Conservation (phyloP, 2,329 filamentous ascomycete species). For the Aspergillus ochraceoroseus region DNA sequence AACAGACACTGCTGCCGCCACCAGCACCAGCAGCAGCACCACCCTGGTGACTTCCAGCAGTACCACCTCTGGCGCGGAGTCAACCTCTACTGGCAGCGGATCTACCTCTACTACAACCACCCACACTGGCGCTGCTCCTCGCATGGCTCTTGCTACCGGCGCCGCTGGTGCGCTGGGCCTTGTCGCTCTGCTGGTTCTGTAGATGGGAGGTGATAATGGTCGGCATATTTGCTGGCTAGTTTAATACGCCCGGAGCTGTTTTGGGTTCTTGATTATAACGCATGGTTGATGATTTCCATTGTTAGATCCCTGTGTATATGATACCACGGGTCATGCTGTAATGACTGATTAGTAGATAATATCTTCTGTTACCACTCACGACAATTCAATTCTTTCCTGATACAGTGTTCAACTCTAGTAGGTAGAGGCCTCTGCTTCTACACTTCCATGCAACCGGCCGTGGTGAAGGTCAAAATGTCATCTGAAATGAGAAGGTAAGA, state of each 20-base stretch:
- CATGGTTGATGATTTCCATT: constrained; percentile 18
- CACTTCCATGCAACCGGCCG: too few species aligned
- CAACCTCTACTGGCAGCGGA: constrained; percentile 11
- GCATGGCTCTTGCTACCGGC: constrained; percentile 30
- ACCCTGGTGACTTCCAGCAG: constrained; percentile 9
- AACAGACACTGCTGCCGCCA: constrained; percentile 4
- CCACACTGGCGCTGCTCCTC: constrained; percentile 26
- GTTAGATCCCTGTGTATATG: constrained; percentile 19
- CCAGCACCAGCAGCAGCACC: constrained; percentile 14
- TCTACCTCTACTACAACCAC: constrained; percentile 16
- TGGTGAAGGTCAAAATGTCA: too few species aligned
- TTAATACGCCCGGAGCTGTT: neutral
- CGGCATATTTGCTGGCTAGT: constrained; percentile 1
- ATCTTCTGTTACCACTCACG: constrained; percentile 3
- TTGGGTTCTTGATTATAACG: constrained; percentile 5
- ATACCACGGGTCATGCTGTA: constrained; percentile 16
- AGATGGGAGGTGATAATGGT: constrained; percentile 18
- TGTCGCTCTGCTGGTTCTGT: constrained; percentile 42
- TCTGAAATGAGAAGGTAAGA: too few species aligned
- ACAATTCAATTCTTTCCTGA: constrained; percentile 20
- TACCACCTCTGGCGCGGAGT: constrained; percentile 13
- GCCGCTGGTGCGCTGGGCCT: constrained; percentile 41
- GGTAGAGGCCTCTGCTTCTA: too few species aligned
- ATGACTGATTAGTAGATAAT: constrained; percentile 17
- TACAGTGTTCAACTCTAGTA: neutral